A percentile compares a stretch with the other conserved stretches of the same genome.
These are phyloP conservation scores for Phytophthora vignae DNA, from an alignment of 352 stramenopile genomes.

Conservation along the genomic window DNA sequence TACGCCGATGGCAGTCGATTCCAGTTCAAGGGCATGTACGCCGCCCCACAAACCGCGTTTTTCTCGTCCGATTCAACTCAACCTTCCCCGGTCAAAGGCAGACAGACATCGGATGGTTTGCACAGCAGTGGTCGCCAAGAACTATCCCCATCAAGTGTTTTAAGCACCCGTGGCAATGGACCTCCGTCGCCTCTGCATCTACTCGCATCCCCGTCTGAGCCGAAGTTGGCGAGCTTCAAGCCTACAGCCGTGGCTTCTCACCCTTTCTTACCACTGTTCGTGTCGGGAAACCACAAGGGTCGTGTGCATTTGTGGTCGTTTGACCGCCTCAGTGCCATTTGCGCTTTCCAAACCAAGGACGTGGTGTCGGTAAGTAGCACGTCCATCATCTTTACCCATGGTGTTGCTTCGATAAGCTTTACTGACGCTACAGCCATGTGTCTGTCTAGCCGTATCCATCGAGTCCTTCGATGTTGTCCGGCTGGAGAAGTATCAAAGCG, in stretches of 20 bases:
- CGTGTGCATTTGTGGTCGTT: slow-evolving; percentile 87
- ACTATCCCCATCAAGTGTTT: slow-evolving; percentile 34
- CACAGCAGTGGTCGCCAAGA: slow-evolving; percentile 24
- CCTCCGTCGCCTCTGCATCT: slow-evolving; percentile 43
- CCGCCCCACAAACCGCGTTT: slow-evolving; percentile 53
- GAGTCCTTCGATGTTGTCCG: slow-evolving; percentile 61
- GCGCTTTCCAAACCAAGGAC: slow-evolving; percentile 73
- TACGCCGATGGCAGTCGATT: slow-evolving; percentile 78
- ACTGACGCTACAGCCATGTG: background rate
- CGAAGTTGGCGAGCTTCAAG: slow-evolving; percentile 76
- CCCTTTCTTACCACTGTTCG: slow-evolving; percentile 81
- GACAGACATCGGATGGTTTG: slow-evolving; percentile 16
- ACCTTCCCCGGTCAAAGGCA: slow-evolving; percentile 37
- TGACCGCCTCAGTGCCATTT: slow-evolving; percentile 78
- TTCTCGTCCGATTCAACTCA: slow-evolving; percentile 38
- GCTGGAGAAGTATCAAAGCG: slow-evolving; percentile 72
- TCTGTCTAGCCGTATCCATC: slow-evolving; percentile 61
- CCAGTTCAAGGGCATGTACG: slow-evolving; percentile 86
- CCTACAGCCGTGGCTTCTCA: slow-evolving; percentile 79
- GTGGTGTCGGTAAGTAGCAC: slow-evolving; percentile 56
- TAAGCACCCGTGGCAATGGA: slow-evolving; percentile 31
- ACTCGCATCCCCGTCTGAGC: slow-evolving; percentile 33
- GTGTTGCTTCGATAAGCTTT: background rate
- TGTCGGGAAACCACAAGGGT: slow-evolving; percentile 84
- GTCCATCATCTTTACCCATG: background rate